These are phyloP conservation scores for Umbilicus rupestris DNA, from an alignment of 164 flowering plant genomes.

Conservation along the genomic window DNA sequence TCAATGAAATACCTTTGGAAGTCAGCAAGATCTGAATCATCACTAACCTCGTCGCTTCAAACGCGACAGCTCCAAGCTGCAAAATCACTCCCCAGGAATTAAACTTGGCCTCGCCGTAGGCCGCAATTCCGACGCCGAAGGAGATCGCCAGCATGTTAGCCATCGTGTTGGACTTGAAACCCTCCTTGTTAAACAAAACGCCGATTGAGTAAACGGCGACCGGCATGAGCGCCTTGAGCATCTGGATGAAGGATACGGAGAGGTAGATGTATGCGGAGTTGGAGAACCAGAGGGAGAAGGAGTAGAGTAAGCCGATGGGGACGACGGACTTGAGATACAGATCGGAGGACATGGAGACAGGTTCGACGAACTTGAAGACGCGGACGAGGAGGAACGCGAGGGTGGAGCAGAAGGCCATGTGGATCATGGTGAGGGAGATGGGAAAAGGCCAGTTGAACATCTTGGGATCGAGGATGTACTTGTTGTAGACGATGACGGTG, in stretches of 20 bases:
- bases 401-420: slow-evolving; percentile 42
- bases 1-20: slow-evolving; percentile 33
- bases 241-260: slow-evolving; percentile 46
- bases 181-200: slow-evolving; percentile 28
- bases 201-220: slow-evolving; percentile 47
- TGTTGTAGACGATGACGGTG: slow-evolving; percentile 52
- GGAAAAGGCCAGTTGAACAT: slow-evolving; percentile 49
- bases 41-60: slow-evolving; percentile 42
- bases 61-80: slow-evolving; percentile 40
- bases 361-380: slow-evolving; percentile 34
- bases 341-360: slow-evolving; percentile 33
- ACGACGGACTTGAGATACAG: slow-evolving; percentile 40
- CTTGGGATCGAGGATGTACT: slow-evolving; percentile 45
- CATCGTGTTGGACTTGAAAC: slow-evolving; percentile 31
- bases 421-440: slow-evolving; percentile 46
- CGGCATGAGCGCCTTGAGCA: slow-evolving; percentile 49
- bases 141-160: slow-evolving; percentile 41
- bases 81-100: slow-evolving; percentile 34
- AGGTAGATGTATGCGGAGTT: slow-evolving; percentile 46
- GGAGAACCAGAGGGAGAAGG: slow-evolving; percentile 46
- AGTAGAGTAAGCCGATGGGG: slow-evolving; percentile 41
- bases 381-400: slow-evolving; percentile 37
- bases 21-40: slow-evolving; percentile 38
- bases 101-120: slow-evolving; percentile 44
- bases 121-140: slow-evolving; percentile 39